These are phyloP conservation scores for Talaromyces nanjingensis DNA, from an alignment of 495 filamentous ascomycete species.

Conservation along the genomic window DNA sequence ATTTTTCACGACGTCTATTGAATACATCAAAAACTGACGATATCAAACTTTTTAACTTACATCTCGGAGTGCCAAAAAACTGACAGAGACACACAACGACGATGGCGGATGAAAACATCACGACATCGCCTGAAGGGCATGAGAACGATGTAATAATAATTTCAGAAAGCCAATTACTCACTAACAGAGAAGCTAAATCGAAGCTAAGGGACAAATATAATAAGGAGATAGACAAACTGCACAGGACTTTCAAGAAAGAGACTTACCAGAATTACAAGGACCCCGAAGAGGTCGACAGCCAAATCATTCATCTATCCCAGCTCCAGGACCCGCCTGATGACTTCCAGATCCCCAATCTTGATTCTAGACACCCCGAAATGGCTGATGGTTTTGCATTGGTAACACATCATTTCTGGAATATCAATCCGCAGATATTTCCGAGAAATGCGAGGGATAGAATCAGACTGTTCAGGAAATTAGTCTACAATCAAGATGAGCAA, in stretches of 20 bases:
- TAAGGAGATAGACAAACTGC: background rate
- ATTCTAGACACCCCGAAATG: background rate
- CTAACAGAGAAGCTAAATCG: background rate
- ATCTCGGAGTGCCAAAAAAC: background rate
- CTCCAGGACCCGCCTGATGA: conserved; percentile 22
- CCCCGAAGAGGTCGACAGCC: conserved; percentile 8
- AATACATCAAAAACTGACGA: background rate
- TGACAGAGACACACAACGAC: background rate
- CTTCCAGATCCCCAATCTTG: conserved; percentile 10
- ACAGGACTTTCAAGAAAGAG: background rate
- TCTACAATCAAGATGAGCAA: conserved; percentile 20
- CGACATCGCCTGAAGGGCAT: background rate
- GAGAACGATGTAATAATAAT: background rate
- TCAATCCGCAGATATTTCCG: conserved; percentile 11
- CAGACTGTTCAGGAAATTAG: conserved; percentile 18
- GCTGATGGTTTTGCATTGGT: conserved; percentile 6
- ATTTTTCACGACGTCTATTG: background rate
- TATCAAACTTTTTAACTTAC: background rate
- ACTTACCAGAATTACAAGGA: conserved; percentile 5
- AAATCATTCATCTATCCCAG: conserved; percentile 12
- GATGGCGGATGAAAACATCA: background rate
- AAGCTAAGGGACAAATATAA: background rate
- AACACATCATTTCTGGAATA: conserved; percentile 26
- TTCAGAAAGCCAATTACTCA: background rate
- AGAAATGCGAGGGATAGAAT: conserved; percentile 2